Base-by-base conservation (phyloP, 768 basidiomycete genomes). In the Antrodiella citrinella region DNA sequence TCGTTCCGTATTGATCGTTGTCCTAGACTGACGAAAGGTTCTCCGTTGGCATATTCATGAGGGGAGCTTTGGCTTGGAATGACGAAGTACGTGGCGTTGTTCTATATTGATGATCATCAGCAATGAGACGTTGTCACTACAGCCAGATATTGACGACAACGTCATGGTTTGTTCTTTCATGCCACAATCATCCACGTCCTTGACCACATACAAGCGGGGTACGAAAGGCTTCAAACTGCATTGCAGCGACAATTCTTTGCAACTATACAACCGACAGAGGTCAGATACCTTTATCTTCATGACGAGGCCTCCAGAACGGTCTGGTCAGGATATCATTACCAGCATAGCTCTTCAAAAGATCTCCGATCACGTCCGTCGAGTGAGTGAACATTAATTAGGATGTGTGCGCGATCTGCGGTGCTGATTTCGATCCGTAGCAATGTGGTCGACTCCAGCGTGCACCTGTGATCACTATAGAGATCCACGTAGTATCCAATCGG, bases 401-500 rank as follows among this genome's bases (percentile, higher is more conserved):
- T 18, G 3, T 25, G 13, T 18, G 19, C 15, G 19, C n/a, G n/a
- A n/a, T n/a, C n/a, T n/a, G n/a, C n/a, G n/a, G n/a, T n/a, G 19
- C 9, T 45, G n/a, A 25, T 18, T n/a, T 2, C 26, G 22, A 20
- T 4, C 12, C 9, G 0, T 12, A 85, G 83, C 82, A 83, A 78
- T 59, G 81, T 10, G 83, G 83, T 3, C 66, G 78, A 38, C 59
- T 85, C 21, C 70, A 76, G 44, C 72, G 76, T 30, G 66, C 73
- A 0, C 74, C 80, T 0, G 71, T 82, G 0, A 64, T 65, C 10
- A 70, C 69, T 4, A 72, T 84, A 30, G 83, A 85, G 53, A 70
- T 84, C 5, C 83, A 84, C 58, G 83, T 85, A 3, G 75, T 84
- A 9, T 84, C 83, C 0, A 83, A 84, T 58, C 68, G 82, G 11